A percentile compares a stretch with the other conserved stretches of the same genome.
Evolutionary conservation across 176 grass and related monocot genomes (phyloP).

Genomic region (Ananas comosus): DNA sequence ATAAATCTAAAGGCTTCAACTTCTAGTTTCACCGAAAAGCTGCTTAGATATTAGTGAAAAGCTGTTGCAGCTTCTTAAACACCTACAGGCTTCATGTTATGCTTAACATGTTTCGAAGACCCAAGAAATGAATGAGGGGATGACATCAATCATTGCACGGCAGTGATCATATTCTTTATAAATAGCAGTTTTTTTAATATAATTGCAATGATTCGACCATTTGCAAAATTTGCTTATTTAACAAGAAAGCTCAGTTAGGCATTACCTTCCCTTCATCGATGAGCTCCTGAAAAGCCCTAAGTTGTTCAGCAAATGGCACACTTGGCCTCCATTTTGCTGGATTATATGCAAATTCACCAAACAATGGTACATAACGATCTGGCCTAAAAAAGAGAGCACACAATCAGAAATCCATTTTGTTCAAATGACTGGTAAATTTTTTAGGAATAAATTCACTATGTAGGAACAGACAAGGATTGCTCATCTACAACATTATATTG

Average conservation of each 20-base stretch:
- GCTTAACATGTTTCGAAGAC: not conserved
- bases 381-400: slow-evolving; percentile 50
- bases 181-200: not conserved
- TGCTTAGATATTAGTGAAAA: too few relatives aligned
- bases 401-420: slow-evolving; percentile 7
- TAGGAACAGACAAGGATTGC: not conserved
- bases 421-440: not conserved
- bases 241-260: slow-evolving; percentile 2
- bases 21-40: too few relatives aligned
- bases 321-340: slow-evolving; percentile 76
- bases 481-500: too few relatives aligned
- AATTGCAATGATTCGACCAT: not conserved
- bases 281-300: slow-evolving; percentile 67
- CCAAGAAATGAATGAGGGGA: not conserved
- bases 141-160: not conserved
- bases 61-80: too few relatives aligned
- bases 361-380: slow-evolving; percentile 88
- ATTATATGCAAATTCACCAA: slow-evolving; percentile 79
- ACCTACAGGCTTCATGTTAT: not conserved
- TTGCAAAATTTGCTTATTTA: not conserved
- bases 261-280: slow-evolving; percentile 80
- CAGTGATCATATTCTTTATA: not conserved
- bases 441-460: not conserved
- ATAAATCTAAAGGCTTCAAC: too few relatives aligned
- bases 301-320: slow-evolving; percentile 68